phyloP scores from a whole-genome alignment of 139 green algal species.

The Volvox reticuliferus region DNA sequence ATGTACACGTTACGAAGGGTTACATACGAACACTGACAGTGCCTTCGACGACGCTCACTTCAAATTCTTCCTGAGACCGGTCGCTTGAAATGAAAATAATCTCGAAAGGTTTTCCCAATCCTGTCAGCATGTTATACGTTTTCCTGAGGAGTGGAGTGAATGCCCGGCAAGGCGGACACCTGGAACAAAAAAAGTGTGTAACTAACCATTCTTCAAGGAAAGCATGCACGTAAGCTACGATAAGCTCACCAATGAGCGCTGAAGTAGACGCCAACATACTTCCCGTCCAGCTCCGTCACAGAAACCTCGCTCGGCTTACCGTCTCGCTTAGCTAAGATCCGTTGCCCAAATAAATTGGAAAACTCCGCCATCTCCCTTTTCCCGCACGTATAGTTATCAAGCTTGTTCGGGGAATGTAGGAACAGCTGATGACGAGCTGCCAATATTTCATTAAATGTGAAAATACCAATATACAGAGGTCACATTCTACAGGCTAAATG shows the following conservation, averaged over 20 bases:
- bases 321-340: constrained; percentile 26
- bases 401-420: no score
- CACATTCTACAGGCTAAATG: no score
- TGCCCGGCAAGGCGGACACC: constrained; percentile 65
- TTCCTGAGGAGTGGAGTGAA: constrained; percentile 66
- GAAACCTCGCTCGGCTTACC: background rate
- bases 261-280: constrained; percentile 70
- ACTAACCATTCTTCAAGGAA: background rate
- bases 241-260: constrained; percentile 57
- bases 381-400: no score
- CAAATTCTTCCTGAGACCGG: constrained; percentile 52
- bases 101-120: constrained; percentile 59
- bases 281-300: constrained; percentile 46
- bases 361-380: background rate
- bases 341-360: background rate
- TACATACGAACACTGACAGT: background rate
- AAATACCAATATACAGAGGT: no score
- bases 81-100: constrained; percentile 69
- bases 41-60: constrained; percentile 33
- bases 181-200: background rate
- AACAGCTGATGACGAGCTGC: no score
- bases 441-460: no score
- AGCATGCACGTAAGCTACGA: background rate
- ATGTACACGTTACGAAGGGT: background rate
- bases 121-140: constrained; percentile 60